Evolutionary conservation across 208 protist genomes (phyloP).

Genomic region (Acanthamoeba royreba): DNA sequence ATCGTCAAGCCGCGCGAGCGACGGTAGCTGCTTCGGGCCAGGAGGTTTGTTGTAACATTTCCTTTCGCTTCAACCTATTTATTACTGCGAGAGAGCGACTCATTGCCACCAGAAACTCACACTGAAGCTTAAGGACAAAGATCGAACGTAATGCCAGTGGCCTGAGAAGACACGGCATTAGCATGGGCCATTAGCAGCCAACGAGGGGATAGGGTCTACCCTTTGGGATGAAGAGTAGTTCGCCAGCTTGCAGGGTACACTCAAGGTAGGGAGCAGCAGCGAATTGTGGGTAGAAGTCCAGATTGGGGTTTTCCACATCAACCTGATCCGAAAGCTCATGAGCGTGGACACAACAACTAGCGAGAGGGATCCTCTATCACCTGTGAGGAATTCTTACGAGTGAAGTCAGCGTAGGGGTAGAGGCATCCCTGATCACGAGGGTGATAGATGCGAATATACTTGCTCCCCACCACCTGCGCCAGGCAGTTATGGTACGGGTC

Average conservation of each 20-base stretch:
- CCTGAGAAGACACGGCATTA: neutral
- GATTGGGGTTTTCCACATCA: neutral
- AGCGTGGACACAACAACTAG: neutral
- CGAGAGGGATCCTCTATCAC: neutral
- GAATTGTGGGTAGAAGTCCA: neutral
- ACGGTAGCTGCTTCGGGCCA: too few species aligned
- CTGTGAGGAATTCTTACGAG: neutral
- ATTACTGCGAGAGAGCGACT: too few species aligned
- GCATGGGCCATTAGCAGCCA: neutral
- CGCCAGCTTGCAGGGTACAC: neutral
- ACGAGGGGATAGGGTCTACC: neutral
- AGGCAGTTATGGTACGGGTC: neutral
- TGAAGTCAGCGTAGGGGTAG: neutral
- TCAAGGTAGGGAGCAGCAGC: neutral
- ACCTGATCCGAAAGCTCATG: neutral
- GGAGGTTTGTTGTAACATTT: too few species aligned
- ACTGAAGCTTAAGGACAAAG: neutral
- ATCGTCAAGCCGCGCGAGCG: too few species aligned
- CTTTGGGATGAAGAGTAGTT: neutral
- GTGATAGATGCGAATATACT: neutral
- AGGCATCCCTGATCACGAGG: neutral
- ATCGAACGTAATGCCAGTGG: constrained; percentile 3
- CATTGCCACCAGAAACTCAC: neutral
- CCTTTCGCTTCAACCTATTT: too few species aligned
- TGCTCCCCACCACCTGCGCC: neutral